Evolutionary conservation across 2,329 filamentous ascomycete genomes (phyloP).

Genomic region (Lachnellula cervina): DNA sequence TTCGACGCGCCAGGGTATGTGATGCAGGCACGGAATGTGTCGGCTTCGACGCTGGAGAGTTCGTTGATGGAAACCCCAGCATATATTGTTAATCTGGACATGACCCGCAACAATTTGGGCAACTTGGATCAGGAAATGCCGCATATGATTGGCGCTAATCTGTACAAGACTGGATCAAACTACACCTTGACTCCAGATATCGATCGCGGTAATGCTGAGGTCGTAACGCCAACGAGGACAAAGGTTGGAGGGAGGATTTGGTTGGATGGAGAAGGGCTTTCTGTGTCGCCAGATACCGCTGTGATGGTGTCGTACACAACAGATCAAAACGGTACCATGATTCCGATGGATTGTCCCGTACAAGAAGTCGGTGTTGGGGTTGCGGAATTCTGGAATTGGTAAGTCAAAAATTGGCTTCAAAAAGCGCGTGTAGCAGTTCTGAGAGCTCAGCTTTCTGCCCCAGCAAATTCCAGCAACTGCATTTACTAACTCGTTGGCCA

Average conservation of each 20-base stretch:
- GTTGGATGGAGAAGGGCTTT: slow-evolving; percentile 1
- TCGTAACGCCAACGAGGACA: not conserved
- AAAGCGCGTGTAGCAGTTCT: too few species aligned
- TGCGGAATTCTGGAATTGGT: not conserved
- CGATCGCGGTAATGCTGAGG: not conserved
- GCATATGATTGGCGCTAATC: not conserved
- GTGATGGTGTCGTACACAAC: not conserved
- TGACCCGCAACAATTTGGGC: not conserved
- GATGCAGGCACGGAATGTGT: not conserved
- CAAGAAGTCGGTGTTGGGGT: not conserved
- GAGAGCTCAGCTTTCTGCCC: too few species aligned
- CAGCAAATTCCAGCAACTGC: too few species aligned
- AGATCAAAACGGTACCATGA: not conserved
- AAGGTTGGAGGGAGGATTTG: not conserved
- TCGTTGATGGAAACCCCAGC: slow-evolving; percentile 1
- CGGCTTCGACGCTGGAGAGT: not conserved
- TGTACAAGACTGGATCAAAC: slow-evolving; percentile 1
- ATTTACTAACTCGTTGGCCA: too few species aligned
- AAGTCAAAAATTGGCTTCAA: too few species aligned
- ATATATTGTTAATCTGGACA: not conserved
- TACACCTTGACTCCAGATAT: slow-evolving; percentile 1
- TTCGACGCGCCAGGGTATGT: slow-evolving; percentile 2
- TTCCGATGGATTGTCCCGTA: not conserved
- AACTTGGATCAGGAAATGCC: not conserved
- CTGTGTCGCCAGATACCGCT: not conserved